Percentiles rank a stretch among this genome's conserved stretches.
phyloP scores from a whole-genome alignment of 2,329 filamentous ascomycete genomes.

The Aspergillus quadrilineatus region DNA sequence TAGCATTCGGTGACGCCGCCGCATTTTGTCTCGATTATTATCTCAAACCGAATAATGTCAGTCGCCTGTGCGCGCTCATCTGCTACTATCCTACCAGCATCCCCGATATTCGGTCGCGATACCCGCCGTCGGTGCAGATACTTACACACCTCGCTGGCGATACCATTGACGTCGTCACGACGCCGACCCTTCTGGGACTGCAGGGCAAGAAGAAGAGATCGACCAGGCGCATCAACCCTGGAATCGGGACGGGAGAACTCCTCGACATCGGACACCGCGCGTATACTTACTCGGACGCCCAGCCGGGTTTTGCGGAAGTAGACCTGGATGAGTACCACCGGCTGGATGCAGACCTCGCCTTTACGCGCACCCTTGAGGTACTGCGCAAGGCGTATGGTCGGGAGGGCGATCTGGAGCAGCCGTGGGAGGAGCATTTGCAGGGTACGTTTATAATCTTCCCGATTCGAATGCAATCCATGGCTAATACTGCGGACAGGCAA shows the following conservation, averaged over 20 bases:
- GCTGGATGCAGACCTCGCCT: slow-evolving; percentile 65
- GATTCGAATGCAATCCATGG: not conserved
- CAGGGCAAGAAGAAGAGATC: slow-evolving; percentile 52
- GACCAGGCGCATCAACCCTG: slow-evolving; percentile 50
- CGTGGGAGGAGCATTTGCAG: slow-evolving; percentile 38
- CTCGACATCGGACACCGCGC: slow-evolving; percentile 34
- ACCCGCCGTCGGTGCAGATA: slow-evolving; percentile 45
- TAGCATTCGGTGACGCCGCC: slow-evolving; percentile 64
- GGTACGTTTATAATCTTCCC: slow-evolving; percentile 3
- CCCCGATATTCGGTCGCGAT: slow-evolving; percentile 47
- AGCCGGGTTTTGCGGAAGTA: slow-evolving; percentile 69
- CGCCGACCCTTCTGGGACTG: slow-evolving; percentile 53
- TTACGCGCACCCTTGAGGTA: slow-evolving; percentile 62
- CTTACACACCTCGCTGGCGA: slow-evolving; percentile 58
- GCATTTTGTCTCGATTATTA: slow-evolving; percentile 58
- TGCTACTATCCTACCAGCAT: slow-evolving; percentile 64
- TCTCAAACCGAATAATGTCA: slow-evolving; percentile 55
- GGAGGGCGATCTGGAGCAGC: slow-evolving; percentile 37
- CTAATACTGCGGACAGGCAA: slow-evolving; percentile 22
- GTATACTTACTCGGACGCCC: slow-evolving; percentile 56
- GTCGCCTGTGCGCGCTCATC: slow-evolving; percentile 55
- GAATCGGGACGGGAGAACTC: slow-evolving; percentile 52
- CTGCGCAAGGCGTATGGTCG: slow-evolving; percentile 60
- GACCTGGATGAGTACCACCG: slow-evolving; percentile 67
- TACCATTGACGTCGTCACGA: slow-evolving; percentile 50